Evolutionary conservation across 2,329 filamentous ascomycete genomes (phyloP), one percentile per base, ranked within the genome.

Genomic region (Pyrenophora graminea): DNA sequence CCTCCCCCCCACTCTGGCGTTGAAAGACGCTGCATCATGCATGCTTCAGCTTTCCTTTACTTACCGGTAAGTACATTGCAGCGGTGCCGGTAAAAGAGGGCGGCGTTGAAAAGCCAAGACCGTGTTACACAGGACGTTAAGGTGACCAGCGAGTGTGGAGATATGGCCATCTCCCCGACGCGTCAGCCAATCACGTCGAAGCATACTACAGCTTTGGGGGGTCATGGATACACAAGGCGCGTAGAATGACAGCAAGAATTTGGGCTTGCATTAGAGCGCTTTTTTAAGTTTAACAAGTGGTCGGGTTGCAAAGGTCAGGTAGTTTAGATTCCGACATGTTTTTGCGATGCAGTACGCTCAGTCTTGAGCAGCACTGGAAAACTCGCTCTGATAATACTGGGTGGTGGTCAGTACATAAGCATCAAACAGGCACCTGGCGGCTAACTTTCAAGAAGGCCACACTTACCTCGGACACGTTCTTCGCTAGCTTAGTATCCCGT

Each of bases 401-500:
- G 7, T 6, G 12, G 10, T 7, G n/a, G 37, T 67, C 45, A 68
- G 64, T 37, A 48, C 39, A 9, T 4, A 12, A 3, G 25, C 9
- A 33, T 37, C 39, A 38, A 39, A 13, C 23, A 48, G 23, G 39
- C 36, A 12, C 39, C 48, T 47, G 58, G 45, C 50, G 38, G 49
- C 65, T 37, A 53, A 71, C 67, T 59, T 68, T 65, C 25, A 70
- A 52, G 49, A 71, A 71, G 55, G 55, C 63, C 49, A 41, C 49
- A 71, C 67, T 67, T 60, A 74, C 72, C 59, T 74, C 70, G 51
- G 65, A 62, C 12, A 69, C 64, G 17, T 70, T 67, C 40, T 63
- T 66, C 6, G 70, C 69, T 48, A 73, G 41, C 50, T 66, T 71
- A 38, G 62, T 59, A 46, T 71, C 56, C 41, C 53, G 64, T 50